These are phyloP conservation scores for Trypanosoma caninum DNA, from an alignment of 208 protist genomes.

Conservation along the genomic window DNA sequence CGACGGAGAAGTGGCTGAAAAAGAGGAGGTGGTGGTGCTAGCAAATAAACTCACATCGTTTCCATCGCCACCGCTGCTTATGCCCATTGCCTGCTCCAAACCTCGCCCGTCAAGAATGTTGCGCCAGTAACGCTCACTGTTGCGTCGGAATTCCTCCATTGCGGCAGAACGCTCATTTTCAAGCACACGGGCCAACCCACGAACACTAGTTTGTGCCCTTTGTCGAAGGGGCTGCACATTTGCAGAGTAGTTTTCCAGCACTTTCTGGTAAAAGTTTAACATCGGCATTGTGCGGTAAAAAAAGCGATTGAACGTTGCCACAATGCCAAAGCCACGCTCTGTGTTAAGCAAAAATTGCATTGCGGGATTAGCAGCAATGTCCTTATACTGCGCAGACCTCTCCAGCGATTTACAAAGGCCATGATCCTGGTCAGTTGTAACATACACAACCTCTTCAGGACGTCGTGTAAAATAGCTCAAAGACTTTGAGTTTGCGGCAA, in stretches of 20 bases:
- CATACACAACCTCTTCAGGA: constrained; percentile 57
- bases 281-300: constrained; percentile 76
- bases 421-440: constrained; percentile 57
- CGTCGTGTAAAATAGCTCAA: constrained; percentile 58
- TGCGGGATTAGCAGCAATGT: constrained; percentile 46
- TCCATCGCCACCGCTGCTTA: constrained; percentile 6
- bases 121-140: constrained; percentile 87
- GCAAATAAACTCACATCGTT: constrained; percentile 15
- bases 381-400: constrained; percentile 43
- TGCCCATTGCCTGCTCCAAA: constrained; percentile 32
- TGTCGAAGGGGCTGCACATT: constrained; percentile 31
- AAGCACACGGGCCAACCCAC: constrained; percentile 39
- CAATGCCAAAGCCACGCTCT: constrained; percentile 26
- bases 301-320: constrained; percentile 76
- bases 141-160: constrained; percentile 86
- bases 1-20: not conserved
- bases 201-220: constrained; percentile 44
- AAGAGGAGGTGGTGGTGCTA: not conserved
- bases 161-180: constrained; percentile 54
- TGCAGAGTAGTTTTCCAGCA: constrained; percentile 43
- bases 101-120: constrained; percentile 70
- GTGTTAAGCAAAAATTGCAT: constrained; percentile 49
- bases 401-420: constrained; percentile 39
- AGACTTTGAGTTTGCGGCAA: constrained; percentile 58
- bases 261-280: constrained; percentile 61